phyloP scores from a whole-genome alignment of 1,284 basidiomycete genomes.

The Pseudomicrostroma phylloplanum region DNA sequence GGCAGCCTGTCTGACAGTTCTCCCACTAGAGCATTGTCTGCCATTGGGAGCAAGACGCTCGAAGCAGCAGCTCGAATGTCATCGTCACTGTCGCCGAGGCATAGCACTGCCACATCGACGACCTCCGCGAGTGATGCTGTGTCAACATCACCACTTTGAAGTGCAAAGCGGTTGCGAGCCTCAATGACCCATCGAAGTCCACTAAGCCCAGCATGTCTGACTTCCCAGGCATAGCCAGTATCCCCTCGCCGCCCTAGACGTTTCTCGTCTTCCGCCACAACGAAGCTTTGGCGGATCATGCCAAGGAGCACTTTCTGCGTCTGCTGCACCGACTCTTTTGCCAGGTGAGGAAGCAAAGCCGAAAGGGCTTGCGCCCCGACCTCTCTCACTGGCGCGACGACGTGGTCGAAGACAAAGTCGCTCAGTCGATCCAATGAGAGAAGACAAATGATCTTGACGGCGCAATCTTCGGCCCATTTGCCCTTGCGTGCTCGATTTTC shows the following conservation, averaged over 20 bases:
- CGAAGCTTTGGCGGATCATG: slow-evolving; percentile 83
- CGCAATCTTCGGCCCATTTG: slow-evolving; percentile 80
- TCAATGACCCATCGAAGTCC: slow-evolving; percentile 5
- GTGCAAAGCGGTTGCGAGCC: neutral
- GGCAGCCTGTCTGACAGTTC: slow-evolving; percentile 58
- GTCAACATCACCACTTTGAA: neutral
- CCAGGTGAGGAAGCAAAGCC: slow-evolving; percentile 79
- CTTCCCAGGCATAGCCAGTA: slow-evolving; percentile 80
- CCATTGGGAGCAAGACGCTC: slow-evolving; percentile 79
- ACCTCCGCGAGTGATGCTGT: neutral
- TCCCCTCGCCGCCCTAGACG: slow-evolving; percentile 24
- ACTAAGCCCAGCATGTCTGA: slow-evolving; percentile 81
- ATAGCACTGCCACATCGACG: slow-evolving; percentile 50
- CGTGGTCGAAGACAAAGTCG: slow-evolving; percentile 95
- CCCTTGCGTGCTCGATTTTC: slow-evolving; percentile 57
- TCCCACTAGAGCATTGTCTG: slow-evolving; percentile 65
- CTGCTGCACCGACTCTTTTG: slow-evolving; percentile 63
- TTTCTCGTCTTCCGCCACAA: slow-evolving; percentile 8
- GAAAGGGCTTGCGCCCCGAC: slow-evolving; percentile 92
- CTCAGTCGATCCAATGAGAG: slow-evolving; percentile 95
- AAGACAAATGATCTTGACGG: slow-evolving; percentile 78
- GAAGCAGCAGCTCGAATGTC: slow-evolving; percentile 95
- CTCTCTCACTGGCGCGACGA: slow-evolving; percentile 93
- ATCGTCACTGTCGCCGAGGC: slow-evolving; percentile 84
- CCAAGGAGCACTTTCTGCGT: slow-evolving; percentile 77